Conservation (phyloP, 1,139 yeast genomes). For the Suhomyces bribrorum region DNA sequence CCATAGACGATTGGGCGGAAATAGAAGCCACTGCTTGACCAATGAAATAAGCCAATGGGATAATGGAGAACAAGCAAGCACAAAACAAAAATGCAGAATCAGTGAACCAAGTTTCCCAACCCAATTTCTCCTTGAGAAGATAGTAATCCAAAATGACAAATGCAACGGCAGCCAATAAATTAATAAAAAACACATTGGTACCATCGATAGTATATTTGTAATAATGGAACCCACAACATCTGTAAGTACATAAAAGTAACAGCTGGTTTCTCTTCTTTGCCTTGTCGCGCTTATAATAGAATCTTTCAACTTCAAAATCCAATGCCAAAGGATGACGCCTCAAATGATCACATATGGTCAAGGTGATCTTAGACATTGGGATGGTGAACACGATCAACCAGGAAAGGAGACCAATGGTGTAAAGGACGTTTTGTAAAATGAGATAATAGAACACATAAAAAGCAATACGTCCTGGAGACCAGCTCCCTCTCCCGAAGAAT, state of each 20-base stretch:
- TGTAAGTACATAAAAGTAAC: slow-evolving; percentile 76
- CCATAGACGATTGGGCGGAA: slow-evolving; percentile 98
- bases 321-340: slow-evolving; percentile 90
- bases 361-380: slow-evolving; percentile 83
- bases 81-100: slow-evolving; percentile 65
- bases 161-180: slow-evolving; percentile 73
- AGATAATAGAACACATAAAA: slow-evolving; percentile 76
- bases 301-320: slow-evolving; percentile 62
- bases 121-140: slow-evolving; percentile 55
- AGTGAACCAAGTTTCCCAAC: slow-evolving; percentile 53
- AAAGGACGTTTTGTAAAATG: slow-evolving; percentile 67
- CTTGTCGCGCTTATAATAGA: slow-evolving; percentile 40
- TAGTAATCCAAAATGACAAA: slow-evolving; percentile 83
- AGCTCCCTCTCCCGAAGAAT: slow-evolving; percentile 87
- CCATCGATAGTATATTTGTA: slow-evolving; percentile 97
- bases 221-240: slow-evolving; percentile 89
- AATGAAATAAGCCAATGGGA: slow-evolving; percentile 93
- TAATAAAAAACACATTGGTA: slow-evolving; percentile 88
- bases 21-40: slow-evolving; percentile 99
- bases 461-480: slow-evolving; percentile 82
- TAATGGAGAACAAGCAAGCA: slow-evolving; percentile 77
- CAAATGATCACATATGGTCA: slow-evolving; percentile 65
- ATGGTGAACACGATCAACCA: slow-evolving; percentile 89
- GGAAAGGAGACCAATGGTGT: slow-evolving; percentile 56
- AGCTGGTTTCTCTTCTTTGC: slow-evolving; percentile 33